Percentiles rank a stretch among this genome's conserved stretches.
phyloP scores from a whole-genome alignment of 768 basidiomycete genomes.

The Collybiopsis confluens region DNA sequence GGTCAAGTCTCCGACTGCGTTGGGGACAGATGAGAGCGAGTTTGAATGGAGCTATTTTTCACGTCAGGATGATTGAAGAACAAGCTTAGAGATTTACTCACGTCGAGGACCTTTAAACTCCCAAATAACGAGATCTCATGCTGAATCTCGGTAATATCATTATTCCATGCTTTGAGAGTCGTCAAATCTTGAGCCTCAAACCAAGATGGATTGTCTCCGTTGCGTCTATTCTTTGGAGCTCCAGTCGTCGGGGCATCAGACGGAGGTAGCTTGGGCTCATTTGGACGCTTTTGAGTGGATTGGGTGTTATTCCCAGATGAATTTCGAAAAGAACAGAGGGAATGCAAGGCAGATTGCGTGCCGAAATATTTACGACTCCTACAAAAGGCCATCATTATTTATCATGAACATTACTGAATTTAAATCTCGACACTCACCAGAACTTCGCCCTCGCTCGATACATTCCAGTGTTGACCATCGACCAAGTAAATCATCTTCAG shows the following conservation, averaged over 20 bases:
- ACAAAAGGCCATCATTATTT: constrained; percentile 33
- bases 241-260: constrained; percentile 28
- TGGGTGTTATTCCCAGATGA: constrained; percentile 72
- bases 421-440: constrained; percentile 48
- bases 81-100: constrained; percentile 30
- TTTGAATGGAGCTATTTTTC: constrained; percentile 68
- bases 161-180: constrained; percentile 74
- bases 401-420: constrained; percentile 32
- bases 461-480: constrained; percentile 67
- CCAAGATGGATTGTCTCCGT: constrained; percentile 58
- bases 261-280: constrained; percentile 50
- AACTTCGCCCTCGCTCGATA: constrained; percentile 72
- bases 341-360: constrained; percentile 67
- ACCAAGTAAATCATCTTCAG: constrained; percentile 55
- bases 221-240: constrained; percentile 32
- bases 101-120: constrained; percentile 75
- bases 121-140: constrained; percentile 83
- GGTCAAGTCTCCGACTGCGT: constrained; percentile 64
- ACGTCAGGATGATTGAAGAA: background rate
- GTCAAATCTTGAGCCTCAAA: constrained; percentile 79
- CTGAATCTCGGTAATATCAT: constrained; percentile 75
- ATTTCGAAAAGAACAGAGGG: constrained; percentile 78
- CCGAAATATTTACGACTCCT: constrained; percentile 72
- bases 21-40: constrained; percentile 56
- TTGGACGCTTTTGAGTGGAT: constrained; percentile 59